Evolutionary conservation across 148 eudicot genomes (phyloP).

Genomic region (Selenicereus undatus): DNA sequence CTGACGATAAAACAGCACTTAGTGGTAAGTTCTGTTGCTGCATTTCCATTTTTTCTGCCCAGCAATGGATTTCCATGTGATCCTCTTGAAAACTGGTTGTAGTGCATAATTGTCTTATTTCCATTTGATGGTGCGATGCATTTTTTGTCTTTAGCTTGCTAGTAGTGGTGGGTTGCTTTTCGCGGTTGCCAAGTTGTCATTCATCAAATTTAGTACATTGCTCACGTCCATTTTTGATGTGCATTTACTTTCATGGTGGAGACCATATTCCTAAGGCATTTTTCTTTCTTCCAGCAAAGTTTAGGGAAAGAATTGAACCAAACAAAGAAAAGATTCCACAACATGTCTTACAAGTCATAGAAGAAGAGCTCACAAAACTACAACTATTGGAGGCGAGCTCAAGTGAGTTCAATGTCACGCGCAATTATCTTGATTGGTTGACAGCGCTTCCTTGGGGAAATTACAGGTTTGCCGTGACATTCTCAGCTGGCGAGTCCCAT

Average conservation of each 20-base stretch:
- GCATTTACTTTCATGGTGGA: neutral
- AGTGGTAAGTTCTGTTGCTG: conserved; percentile 52
- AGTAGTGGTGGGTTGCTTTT: conserved; percentile 11
- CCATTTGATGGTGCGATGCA: conserved; percentile 2
- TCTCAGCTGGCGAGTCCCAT: neutral
- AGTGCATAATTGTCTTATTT: neutral
- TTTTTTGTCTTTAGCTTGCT: conserved; percentile 3
- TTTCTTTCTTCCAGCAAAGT: conserved; percentile 63
- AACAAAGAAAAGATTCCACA: conserved; percentile 83
- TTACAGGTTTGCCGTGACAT: conserved; percentile 63
- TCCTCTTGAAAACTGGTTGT: neutral
- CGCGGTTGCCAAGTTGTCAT: conserved; percentile 4
- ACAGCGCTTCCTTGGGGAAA: conserved; percentile 97
- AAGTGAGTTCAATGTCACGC: conserved; percentile 96
- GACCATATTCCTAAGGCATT: conserved; percentile 1
- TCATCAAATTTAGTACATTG: neutral
- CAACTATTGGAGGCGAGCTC: conserved; percentile 97
- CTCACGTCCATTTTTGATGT: neutral
- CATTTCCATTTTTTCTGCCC: conserved; percentile 3
- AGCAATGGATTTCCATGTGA: neutral
- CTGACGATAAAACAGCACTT: conserved; percentile 98
- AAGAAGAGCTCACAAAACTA: conserved; percentile 93
- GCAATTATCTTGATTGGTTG: conserved; percentile 99
- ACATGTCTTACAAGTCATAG: conserved; percentile 95
- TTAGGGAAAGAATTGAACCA: conserved; percentile 88